phyloP scores from a whole-genome alignment of 805 yeast species.

The Suhomyces emberorum region DNA sequence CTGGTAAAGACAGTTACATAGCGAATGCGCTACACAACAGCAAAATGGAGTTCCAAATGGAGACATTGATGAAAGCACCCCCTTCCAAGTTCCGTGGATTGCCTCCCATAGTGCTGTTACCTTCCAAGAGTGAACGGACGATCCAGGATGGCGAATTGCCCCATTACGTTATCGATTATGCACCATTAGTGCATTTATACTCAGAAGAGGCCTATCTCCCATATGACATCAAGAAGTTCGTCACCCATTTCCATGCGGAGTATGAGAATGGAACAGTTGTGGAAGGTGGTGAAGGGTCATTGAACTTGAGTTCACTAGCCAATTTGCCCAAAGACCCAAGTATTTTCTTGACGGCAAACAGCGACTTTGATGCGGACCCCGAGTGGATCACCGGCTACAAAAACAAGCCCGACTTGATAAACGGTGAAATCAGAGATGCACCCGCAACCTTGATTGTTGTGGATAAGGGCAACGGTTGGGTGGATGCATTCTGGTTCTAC shows the following conservation, averaged over 20 bases:
- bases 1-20: slow-evolving; percentile 19
- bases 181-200: slow-evolving; percentile 82
- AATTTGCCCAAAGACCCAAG: slow-evolving; percentile 26
- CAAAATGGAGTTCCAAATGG: slow-evolving; percentile 18
- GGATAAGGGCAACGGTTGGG: slow-evolving; percentile 92
- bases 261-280: slow-evolving; percentile 46
- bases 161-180: slow-evolving; percentile 54
- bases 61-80: slow-evolving; percentile 22
- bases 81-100: slow-evolving; percentile 23
- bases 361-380: slow-evolving; percentile 69
- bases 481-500: slow-evolving; percentile 95
- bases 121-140: slow-evolving; percentile 32
- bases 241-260: slow-evolving; percentile 59
- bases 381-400: slow-evolving; percentile 78
- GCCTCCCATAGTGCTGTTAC: slow-evolving; percentile 38
- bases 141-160: slow-evolving; percentile 59
- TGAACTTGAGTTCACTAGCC: slow-evolving; percentile 34
- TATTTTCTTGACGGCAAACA: slow-evolving; percentile 60
- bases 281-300: slow-evolving; percentile 29
- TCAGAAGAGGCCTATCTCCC: slow-evolving; percentile 88
- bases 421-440: slow-evolving; percentile 70
- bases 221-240: slow-evolving; percentile 70
- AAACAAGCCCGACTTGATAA: slow-evolving; percentile 65
- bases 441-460: slow-evolving; percentile 81
- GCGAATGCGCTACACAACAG: slow-evolving; percentile 16